Conservation (phyloP, 108 stramenopile genomes). For the Skeletonema menzelii region DNA sequence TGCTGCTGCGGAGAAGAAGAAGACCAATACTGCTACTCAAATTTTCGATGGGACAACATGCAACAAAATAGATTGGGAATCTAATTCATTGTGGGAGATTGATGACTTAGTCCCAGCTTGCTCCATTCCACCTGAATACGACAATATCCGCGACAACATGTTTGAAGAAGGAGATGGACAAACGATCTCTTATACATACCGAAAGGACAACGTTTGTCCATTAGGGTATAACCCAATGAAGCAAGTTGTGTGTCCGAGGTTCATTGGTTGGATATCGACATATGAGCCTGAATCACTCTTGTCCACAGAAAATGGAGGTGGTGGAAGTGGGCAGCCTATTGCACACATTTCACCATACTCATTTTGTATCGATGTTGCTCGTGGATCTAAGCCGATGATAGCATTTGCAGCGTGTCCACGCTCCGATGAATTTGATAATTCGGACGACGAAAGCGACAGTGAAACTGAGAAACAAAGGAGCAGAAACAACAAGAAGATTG, state of each 20-base stretch:
- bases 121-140: neutral
- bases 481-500: neutral
- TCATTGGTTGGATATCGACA: conserved; percentile 34
- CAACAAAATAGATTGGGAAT: conserved; percentile 15
- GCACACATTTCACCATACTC: conserved; percentile 39
- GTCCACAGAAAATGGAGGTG: neutral
- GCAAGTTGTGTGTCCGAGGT: conserved; percentile 26
- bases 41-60: conserved; percentile 5
- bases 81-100: conserved; percentile 20
- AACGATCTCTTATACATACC: conserved; percentile 24
- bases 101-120: conserved; percentile 11
- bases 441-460: conserved; percentile 9
- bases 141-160: neutral
- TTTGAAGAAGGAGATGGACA: conserved; percentile 4
- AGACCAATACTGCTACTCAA: too few species aligned
- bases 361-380: conserved; percentile 27
- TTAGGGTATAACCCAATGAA: conserved; percentile 38
- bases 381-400: conserved; percentile 29
- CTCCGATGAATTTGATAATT: conserved; percentile 16
- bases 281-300: conserved; percentile 17
- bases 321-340: neutral
- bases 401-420: conserved; percentile 36
- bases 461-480: neutral
- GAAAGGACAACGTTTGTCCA: conserved; percentile 19
- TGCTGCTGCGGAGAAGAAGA: too few species aligned